A percentile compares a stretch with the other conserved stretches of the same genome.
Evolutionary conservation across 768 basidiomycete species (phyloP).

Genomic region (Asterophora parasitica): DNA sequence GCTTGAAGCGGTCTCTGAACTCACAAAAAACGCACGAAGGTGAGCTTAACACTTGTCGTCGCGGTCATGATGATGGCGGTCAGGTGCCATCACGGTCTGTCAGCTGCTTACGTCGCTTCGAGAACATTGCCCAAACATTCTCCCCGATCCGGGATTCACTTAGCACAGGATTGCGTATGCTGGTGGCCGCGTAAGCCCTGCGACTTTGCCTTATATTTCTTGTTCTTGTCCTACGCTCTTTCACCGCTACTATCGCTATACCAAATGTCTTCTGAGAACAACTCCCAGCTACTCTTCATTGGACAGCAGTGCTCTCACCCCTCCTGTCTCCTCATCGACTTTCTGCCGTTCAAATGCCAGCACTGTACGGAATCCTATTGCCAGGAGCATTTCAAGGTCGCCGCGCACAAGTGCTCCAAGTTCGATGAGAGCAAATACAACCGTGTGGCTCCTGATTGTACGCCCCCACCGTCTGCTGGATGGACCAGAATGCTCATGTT

Average conservation of each 20-base stretch:
- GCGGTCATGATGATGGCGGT: neutral
- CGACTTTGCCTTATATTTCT: slow-evolving; percentile 3
- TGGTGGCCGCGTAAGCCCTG: slow-evolving; percentile 20
- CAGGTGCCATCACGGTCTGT: neutral
- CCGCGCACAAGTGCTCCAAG: slow-evolving; percentile 60
- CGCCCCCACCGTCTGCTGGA: slow-evolving; percentile 17
- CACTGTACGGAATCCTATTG: slow-evolving; percentile 72
- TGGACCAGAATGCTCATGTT: slow-evolving; percentile 1
- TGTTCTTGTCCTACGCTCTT: slow-evolving; percentile 7
- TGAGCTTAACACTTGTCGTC: slow-evolving; percentile 29
- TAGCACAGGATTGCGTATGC: slow-evolving; percentile 6
- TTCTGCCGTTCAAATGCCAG: slow-evolving; percentile 82
- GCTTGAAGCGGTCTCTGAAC: neutral
- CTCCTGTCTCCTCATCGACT: slow-evolving; percentile 71
- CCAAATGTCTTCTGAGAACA: slow-evolving; percentile 30
- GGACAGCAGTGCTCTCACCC: slow-evolving; percentile 69
- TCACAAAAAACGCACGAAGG: slow-evolving; percentile 30
- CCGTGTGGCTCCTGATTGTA: slow-evolving; percentile 74
- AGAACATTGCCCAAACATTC: slow-evolving; percentile 4
- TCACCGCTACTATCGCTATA: slow-evolving; percentile 10
- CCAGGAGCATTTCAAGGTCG: slow-evolving; percentile 72
- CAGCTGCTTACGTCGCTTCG: neutral
- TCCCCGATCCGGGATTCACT: neutral
- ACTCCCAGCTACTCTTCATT: slow-evolving; percentile 57
- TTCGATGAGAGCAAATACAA: slow-evolving; percentile 71